A percentile compares a stretch with the other conserved stretches of the same genome.
Conservation (phyloP, 495 filamentous ascomycete genomes). For the Hypomontagnella submonticulosa region DNA sequence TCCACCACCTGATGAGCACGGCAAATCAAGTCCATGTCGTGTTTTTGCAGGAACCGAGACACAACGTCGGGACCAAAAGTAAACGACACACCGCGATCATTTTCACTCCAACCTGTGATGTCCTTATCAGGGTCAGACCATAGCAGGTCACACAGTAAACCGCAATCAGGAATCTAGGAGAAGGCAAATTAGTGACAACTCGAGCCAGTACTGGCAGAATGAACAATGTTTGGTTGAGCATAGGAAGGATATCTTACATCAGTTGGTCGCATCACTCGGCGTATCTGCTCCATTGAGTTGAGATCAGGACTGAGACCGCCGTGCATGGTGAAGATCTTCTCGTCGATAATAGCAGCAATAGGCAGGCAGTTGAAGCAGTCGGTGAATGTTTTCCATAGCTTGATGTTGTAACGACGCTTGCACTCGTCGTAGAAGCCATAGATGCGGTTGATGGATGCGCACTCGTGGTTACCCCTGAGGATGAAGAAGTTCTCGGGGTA, state of each 20-base stretch:
- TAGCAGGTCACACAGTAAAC: constrained; percentile 94
- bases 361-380: constrained; percentile 99
- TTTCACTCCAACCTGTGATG: constrained; percentile 99
- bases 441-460: constrained; percentile 99
- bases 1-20: constrained; percentile 99
- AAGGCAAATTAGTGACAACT: constrained; percentile 44
- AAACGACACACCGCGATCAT: constrained; percentile 98
- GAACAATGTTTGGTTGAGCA: not conserved
- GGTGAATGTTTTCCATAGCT: constrained; percentile 99
- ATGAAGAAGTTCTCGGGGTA: constrained; percentile 99
- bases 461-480: constrained; percentile 98
- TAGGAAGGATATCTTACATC: constrained; percentile 75
- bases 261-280: constrained; percentile 97
- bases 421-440: constrained; percentile 99
- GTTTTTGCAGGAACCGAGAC: constrained; percentile 97
- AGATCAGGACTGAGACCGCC: constrained; percentile 96
- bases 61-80: constrained; percentile 99
- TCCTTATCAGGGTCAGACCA: constrained; percentile 99
- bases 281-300: constrained; percentile 99
- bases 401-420: constrained; percentile 99
- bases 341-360: constrained; percentile 99
- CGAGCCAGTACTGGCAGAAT: constrained; percentile 27
- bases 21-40: constrained; percentile 99
- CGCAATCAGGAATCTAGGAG: constrained; percentile 95
- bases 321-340: constrained; percentile 99